Base-by-base conservation (phyloP, 768 basidiomycete species). In the Termitomyces bulborhizus region DNA sequence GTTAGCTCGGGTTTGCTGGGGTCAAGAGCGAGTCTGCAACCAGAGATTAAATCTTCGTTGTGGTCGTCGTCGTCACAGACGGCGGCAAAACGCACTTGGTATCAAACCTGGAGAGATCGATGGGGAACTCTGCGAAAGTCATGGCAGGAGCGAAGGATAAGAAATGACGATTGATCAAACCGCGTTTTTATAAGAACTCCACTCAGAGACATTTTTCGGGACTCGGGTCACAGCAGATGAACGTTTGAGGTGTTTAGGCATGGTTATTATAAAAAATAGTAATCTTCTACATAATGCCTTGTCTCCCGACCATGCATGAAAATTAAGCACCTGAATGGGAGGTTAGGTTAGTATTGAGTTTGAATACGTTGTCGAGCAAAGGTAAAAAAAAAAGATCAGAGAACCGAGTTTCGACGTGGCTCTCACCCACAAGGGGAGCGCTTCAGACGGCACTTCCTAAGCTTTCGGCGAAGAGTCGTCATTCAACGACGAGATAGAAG, bases 61-160 rank as follows among this genome's bases (percentile, higher is more conserved):
- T 31, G 34, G 24, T n/a, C 16, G 47, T 43, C 42, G 43, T 13
- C 34, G n/a, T 3, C 24, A 36, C 2, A 21, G 6, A 9, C 29
- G 12, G 40, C 51, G 34, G 13, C 32, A 32, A 21, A 6, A 62
- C 69, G 27, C 64, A 89, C 88, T 85, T 85, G 71, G 53, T 55
- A 27, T 88, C 85, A 74, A 84, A 89, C 62, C 83, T 73, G 56
- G 73, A 79, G 68, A 93, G 84, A 71, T 91, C 88, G 65, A 93
- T 82, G 53, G 90, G 89, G 74, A 91, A 91, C 50, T 73, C 64
- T 67, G 73, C 31, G 71, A 50, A 74, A 76, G 46, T 60, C 57
- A 60, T 63, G 62, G 55, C 51, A 37, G 37, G 27, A 21, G 21
- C 31, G 9, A 9, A 32, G 31, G 9, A 32, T 3, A 32, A 9